phyloP scores from a whole-genome alignment of 2,329 filamentous ascomycete genomes.

The Aspergillus hortae region DNA sequence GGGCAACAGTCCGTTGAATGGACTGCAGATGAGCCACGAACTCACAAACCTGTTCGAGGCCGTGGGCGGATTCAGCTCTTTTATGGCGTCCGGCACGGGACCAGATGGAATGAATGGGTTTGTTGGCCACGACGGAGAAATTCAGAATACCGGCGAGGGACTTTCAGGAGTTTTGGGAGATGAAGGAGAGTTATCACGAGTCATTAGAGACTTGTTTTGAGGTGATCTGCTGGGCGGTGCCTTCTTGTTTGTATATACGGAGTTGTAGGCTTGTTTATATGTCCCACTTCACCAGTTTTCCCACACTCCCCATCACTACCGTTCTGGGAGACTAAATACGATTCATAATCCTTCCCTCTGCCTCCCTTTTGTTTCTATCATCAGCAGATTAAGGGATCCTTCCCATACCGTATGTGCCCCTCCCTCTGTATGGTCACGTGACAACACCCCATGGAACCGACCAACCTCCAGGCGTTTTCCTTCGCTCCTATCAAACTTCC shows the following conservation, averaged over 20 bases:
- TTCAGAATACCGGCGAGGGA: conserved; percentile 42
- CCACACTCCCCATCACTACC: no score
- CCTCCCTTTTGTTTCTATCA: no score
- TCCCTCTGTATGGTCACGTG: no score
- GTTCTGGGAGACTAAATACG: no score
- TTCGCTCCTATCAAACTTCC: no score
- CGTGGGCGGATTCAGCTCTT: conserved; percentile 51
- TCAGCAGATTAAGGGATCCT: no score
- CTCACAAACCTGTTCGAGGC: conserved; percentile 62
- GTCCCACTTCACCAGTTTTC: no score
- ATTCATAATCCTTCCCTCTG: no score
- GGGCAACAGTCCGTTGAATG: conserved; percentile 55
- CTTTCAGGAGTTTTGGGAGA: conserved; percentile 47
- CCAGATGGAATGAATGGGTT: conserved; percentile 39
- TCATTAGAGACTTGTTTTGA: conserved; percentile 59
- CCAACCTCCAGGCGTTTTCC: no score
- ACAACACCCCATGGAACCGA: no score
- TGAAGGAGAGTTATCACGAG: conserved; percentile 58
- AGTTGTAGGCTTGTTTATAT: no score
- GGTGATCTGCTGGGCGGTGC: not conserved
- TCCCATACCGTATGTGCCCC: no score
- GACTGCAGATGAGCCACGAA: conserved; percentile 59
- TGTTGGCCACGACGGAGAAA: conserved; percentile 34
- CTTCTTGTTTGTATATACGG: not conserved
- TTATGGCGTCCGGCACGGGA: conserved; percentile 30